phyloP scores from a whole-genome alignment of 139 green algal species.

The Coccomyxa sp. region DNA sequence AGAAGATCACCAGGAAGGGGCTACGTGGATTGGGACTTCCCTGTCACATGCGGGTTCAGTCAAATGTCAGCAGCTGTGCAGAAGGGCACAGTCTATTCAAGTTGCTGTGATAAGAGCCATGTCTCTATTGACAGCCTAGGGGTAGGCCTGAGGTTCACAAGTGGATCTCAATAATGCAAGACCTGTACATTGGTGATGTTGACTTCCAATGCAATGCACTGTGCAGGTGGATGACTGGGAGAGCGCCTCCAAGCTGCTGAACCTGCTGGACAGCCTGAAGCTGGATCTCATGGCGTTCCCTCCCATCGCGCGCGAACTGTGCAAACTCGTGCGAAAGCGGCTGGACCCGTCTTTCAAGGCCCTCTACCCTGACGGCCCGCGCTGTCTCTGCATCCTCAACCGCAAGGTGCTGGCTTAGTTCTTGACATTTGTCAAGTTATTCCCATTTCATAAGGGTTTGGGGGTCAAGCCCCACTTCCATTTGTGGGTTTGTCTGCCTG shows the following conservation, averaged over 20 bases:
- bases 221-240: conserved; percentile 46
- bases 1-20: no score
- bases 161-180: neutral
- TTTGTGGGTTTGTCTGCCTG: neutral
- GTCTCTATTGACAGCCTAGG: neutral
- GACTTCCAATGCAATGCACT: neutral
- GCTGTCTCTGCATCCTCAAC: conserved; percentile 10
- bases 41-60: no score
- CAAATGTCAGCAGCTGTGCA: neutral
- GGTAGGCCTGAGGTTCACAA: neutral
- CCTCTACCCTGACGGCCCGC: conserved; percentile 22
- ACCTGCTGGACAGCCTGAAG: conserved; percentile 31
- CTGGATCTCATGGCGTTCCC: conserved; percentile 37
- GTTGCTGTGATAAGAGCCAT: neutral
- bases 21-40: no score
- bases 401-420: neutral
- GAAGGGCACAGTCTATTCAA: neutral
- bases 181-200: neutral
- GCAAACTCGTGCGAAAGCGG: conserved; percentile 15
- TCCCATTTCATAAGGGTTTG: neutral
- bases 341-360: conserved; percentile 19
- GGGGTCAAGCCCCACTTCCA: no score
- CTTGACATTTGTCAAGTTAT: neutral
- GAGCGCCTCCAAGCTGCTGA: conserved; percentile 26
- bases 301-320: conserved; percentile 36